Percentiles rank a stretch among this genome's conserved stretches.
Conservation (phyloP, 1,284 basidiomycete species). For the Sanghuangporus baumii region DNA sequence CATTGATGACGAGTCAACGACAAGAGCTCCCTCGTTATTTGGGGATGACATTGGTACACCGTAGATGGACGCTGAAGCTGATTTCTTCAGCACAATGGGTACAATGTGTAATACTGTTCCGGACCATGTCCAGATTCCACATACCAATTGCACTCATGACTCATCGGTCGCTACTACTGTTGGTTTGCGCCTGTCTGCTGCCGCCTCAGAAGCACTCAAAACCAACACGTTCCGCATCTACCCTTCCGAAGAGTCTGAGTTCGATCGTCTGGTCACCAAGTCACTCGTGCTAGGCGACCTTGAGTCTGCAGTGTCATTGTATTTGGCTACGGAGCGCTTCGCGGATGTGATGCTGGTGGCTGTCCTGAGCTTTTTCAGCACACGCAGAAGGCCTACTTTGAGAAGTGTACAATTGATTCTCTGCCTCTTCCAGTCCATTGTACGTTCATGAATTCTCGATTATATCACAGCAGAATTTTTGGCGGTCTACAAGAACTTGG, state of each 20-base stretch:
- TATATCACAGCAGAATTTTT: slow-evolving; percentile 90
- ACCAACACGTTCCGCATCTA: slow-evolving; percentile 90
- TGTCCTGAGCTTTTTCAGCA: slow-evolving; percentile 79
- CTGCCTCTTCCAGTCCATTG: slow-evolving; percentile 93
- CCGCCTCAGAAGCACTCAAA: slow-evolving; percentile 68
- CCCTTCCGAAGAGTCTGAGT: slow-evolving; percentile 82
- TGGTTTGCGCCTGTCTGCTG: slow-evolving; percentile 81
- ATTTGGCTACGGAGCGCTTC: slow-evolving; percentile 84
- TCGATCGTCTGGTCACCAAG: slow-evolving; percentile 86
- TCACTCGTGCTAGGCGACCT: slow-evolving; percentile 95
- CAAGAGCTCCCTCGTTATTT: slow-evolving; percentile 82
- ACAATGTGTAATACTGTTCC: slow-evolving; percentile 48
- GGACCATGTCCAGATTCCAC: slow-evolving; percentile 63
- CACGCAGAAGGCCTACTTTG: slow-evolving; percentile 94
- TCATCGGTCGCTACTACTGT: slow-evolving; percentile 89
- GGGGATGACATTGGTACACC: slow-evolving; percentile 73
- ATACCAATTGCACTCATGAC: slow-evolving; percentile 72
- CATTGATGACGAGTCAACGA: slow-evolving; percentile 68
- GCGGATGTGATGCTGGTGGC: slow-evolving; percentile 95
- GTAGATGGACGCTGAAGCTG: slow-evolving; percentile 63
- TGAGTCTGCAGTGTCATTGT: slow-evolving; percentile 86
- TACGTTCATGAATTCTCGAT: slow-evolving; percentile 86
- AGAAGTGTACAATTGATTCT: slow-evolving; percentile 71
- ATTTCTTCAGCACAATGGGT: slow-evolving; percentile 88
- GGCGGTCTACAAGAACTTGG: slow-evolving; percentile 96